Base-by-base conservation (phyloP, 768 basidiomycete species). In the Phanerodontia chrysosporium region DNA sequence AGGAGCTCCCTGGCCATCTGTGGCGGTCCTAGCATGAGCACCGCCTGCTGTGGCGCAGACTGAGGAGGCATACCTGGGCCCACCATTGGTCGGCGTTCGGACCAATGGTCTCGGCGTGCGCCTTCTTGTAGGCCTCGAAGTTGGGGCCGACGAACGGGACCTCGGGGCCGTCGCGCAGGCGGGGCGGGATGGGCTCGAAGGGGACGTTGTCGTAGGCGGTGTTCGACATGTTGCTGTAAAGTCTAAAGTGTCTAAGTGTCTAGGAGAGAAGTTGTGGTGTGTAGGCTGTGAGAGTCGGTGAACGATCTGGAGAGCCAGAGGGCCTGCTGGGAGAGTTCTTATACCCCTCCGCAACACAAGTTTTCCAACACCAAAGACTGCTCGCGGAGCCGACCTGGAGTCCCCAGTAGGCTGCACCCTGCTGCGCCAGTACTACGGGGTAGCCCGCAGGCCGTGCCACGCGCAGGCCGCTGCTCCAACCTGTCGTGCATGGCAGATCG, bases 71-170 rank as follows among this genome's bases (percentile, higher is more conserved):
- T 36, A 87, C 92, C 80, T 88, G 84, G 39, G 83, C 83, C 95
- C 95, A 98, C 90, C 91, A 98, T 61, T 79, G 77, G 66, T 98
- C 94, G 18, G 84, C 85, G 64, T 83, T 82, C 54, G 83, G 77
- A 21, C 92, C 95, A 30, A 96, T 68, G 9, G 92, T 90, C 71
- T 83, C 73, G 4, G 76, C 74, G 73, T 95, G 92, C 18, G 81
- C 81, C 44, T 60, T 44, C 57, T 66, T 64, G 75, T 96, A 96
- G 14, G 87, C 87, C 22, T 86, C 72, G 64, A 87, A 80, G 70
- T 88, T 77, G 18, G 93, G 92, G 0, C 87, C 89, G 25, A 98
- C 66, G 71, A 95, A 92, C 3, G 92, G 90, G 24, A 66, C 81
- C 70, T 87, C 87, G 39, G 57, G 28, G 25, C 51, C 49, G 14